Conservation (phyloP, 352 stramenopile genomes). For the Achlya hypogyna region DNA sequence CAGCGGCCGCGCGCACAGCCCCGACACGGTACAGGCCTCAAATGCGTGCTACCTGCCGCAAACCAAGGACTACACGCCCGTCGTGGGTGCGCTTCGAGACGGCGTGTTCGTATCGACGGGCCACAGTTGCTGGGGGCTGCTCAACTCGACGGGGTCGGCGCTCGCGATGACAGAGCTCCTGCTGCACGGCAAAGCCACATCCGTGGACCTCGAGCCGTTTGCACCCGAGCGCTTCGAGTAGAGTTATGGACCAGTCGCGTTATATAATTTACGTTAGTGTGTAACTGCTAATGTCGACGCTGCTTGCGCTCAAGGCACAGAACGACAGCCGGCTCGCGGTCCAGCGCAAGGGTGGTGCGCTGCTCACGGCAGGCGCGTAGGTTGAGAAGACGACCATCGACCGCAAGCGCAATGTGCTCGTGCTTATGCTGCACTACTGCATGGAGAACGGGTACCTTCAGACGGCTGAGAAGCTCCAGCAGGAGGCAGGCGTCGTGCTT, state of each 20-base stretch:
- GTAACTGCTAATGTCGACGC: slow-evolving; percentile 45
- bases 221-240: not conserved
- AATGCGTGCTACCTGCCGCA: slow-evolving; percentile 18
- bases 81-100: slow-evolving; percentile 7
- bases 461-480: slow-evolving; percentile 77
- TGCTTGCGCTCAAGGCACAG: slow-evolving; percentile 74
- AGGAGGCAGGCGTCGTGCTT: slow-evolving; percentile 73
- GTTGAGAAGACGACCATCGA: slow-evolving; percentile 84
- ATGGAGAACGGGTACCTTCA: slow-evolving; percentile 77
- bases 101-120: slow-evolving; percentile 8
- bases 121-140: slow-evolving; percentile 14
- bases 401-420: slow-evolving; percentile 73
- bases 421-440: slow-evolving; percentile 81
- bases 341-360: not conserved
- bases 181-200: not conserved
- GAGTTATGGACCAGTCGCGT: not conserved
- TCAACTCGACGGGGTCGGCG: slow-evolving; percentile 4
- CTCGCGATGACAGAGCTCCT: slow-evolving; percentile 9
- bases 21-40: not conserved
- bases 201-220: slow-evolving; percentile 10
- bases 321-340: slow-evolving; percentile 72
- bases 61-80: slow-evolving; percentile 16
- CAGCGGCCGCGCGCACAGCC: not conserved
- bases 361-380: slow-evolving; percentile 25
- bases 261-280: not conserved